A percentile compares a stretch with the other conserved stretches of the same genome.
phyloP scores from a whole-genome alignment of 192 early-diverging fungal genomes.

The Umbelopsis vinacea region DNA sequence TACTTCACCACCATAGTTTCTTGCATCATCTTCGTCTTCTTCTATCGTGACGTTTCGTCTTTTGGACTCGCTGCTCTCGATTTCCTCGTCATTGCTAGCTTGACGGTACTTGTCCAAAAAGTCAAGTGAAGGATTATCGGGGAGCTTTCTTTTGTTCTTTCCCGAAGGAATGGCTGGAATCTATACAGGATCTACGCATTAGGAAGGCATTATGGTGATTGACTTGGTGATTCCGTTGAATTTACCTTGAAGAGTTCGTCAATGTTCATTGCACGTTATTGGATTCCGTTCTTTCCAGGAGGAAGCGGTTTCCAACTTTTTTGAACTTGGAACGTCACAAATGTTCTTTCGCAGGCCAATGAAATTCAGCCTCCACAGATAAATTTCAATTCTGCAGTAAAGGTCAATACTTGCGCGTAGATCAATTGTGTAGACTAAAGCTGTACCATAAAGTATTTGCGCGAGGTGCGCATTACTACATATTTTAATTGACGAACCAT shows the following conservation, averaged over 20 bases:
- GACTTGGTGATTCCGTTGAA: not conserved
- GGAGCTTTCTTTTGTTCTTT: constrained; percentile 56
- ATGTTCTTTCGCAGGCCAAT: too few species aligned
- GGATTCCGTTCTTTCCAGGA: not conserved
- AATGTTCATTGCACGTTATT: constrained; percentile 36
- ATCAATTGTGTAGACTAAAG: too few species aligned
- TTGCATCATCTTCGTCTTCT: constrained; percentile 29
- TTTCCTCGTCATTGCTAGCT: constrained; percentile 18
- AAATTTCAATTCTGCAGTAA: too few species aligned
- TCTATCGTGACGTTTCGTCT: constrained; percentile 32
- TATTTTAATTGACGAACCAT: too few species aligned
- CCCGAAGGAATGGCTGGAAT: constrained; percentile 49
- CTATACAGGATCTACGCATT: constrained; percentile 16
- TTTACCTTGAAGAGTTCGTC: constrained; percentile 46
- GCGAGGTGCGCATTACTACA: too few species aligned
- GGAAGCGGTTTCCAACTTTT: not conserved
- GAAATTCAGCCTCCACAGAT: too few species aligned
- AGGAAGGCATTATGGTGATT: not conserved
- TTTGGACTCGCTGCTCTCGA: constrained; percentile 25
- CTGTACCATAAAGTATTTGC: too few species aligned
- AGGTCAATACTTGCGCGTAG: too few species aligned
- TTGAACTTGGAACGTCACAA: not conserved
- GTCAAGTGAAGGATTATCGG: constrained; percentile 43
- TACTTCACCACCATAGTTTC: constrained; percentile 14
- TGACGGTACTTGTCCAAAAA: constrained; percentile 49